Percentiles rank a stretch among this genome's conserved stretches.
Evolutionary conservation across 129 eudicot genomes (phyloP).

Genomic region (Tanacetum coccineum): DNA sequence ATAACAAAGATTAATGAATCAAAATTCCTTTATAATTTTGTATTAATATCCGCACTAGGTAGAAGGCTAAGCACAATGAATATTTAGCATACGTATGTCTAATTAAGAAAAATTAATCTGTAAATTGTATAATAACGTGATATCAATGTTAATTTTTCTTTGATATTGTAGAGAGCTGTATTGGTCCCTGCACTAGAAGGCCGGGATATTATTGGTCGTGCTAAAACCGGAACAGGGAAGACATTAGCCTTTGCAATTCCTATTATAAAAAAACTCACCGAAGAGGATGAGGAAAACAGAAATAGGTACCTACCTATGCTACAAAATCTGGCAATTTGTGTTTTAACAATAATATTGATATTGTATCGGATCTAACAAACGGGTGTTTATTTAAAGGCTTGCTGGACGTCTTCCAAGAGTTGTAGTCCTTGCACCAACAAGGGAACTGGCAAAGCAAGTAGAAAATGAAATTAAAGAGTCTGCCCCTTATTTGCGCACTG

Average conservation of each 20-base stretch:
- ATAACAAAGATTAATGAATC: too few species aligned
- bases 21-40: neutral
- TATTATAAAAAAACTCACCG: constrained; percentile 58
- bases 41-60: neutral
- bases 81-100: neutral
- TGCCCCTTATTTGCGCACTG: constrained; percentile 86
- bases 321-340: neutral
- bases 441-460: constrained; percentile 95
- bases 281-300: constrained; percentile 49
- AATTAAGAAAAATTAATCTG: too few species aligned
- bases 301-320: constrained; percentile 45
- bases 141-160: constrained; percentile 12
- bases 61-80: neutral
- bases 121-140: neutral
- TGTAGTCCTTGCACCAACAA: constrained; percentile 86
- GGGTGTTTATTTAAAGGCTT: constrained; percentile 40
- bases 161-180: constrained; percentile 69
- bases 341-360: neutral
- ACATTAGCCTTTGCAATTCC: constrained; percentile 95
- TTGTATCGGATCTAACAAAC: constrained; percentile 15
- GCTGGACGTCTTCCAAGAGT: constrained; percentile 76
- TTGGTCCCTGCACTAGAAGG: constrained; percentile 86
- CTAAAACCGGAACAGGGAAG: constrained; percentile 97
- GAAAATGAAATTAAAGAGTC: constrained; percentile 92
- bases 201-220: constrained; percentile 84